Base-by-base conservation (phyloP, 2,329 filamentous ascomycete species). In the Diaporthe ilicicola region DNA sequence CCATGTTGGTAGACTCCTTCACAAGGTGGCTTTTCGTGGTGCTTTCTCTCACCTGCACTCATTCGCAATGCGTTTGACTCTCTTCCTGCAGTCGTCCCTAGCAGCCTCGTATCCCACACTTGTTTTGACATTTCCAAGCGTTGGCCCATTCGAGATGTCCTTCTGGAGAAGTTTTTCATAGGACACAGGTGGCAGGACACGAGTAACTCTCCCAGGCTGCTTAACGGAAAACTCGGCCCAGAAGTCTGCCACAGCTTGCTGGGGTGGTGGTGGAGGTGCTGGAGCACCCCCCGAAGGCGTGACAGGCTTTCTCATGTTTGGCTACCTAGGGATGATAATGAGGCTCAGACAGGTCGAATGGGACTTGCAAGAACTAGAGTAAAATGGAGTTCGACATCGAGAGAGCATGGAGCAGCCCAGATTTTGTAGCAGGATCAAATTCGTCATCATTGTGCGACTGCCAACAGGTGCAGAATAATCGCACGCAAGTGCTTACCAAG, bases 181-280 rank as follows among this genome's bases (percentile, higher is more conserved):
- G 3, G 84, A 79, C 22, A 75, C 78, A 7, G 80, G 80, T 1
- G 83, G 83, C 66, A 85, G 83, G 74, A 85, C 80, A 55, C 82
- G 82, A 1, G 83, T 85, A 39, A 84, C 79, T 69, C 82, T 84
- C 44, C 83, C 82, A 1, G 82, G 81, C 50, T 79, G 76, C 66
- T 79, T 81, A 54, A 80, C 75, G 74, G 83, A 81, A 74, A 83
- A 84, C 69, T 77, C 79, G 68, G 78, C 76, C 83, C 83, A 85
- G 75, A 84, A 85, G 39, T 81, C 81, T n/a, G 37, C 17, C 19
- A 44, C 37, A 44, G 24, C 39, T 17, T 44, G 24, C 37, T 61
- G 55, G 4, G 55, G 37, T n/a, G 37, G 22, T 2, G 55, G 55
- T 3, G 17, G 24, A 13, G 55, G 13, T 44, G 22, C 37, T 3